Percentiles rank a stretch among this genome's conserved stretches.
phyloP scores from a whole-genome alignment of 2,329 filamentous ascomycete genomes.

The Lithohypha guttulata region DNA sequence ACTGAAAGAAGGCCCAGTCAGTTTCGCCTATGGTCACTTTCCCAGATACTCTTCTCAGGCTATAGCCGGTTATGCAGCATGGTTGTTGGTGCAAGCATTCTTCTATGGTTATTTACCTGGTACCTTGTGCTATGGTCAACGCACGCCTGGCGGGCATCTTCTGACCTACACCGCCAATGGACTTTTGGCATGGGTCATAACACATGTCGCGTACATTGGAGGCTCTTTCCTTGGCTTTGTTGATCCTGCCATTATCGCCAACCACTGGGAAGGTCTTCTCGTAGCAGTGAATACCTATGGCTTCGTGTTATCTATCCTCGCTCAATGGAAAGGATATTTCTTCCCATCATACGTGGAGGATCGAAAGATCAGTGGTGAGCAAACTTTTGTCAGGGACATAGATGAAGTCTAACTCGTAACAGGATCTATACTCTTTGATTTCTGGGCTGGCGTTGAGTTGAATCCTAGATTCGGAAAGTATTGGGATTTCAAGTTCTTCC shows the following conservation, averaged over 20 bases:
- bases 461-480: conserved; percentile 34
- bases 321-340: conserved; percentile 9
- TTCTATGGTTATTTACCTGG: conserved; percentile 10
- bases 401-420: not conserved
- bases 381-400: not conserved
- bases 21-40: conserved; percentile 6
- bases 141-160: conserved; percentile 9
- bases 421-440: conserved; percentile 33
- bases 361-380: conserved; percentile 9
- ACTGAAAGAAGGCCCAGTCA: conserved; percentile 1
- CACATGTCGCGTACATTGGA: conserved; percentile 1
- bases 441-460: conserved; percentile 39
- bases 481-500: conserved; percentile 40
- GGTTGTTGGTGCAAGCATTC: conserved; percentile 9
- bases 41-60: conserved; percentile 1
- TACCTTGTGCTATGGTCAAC: conserved; percentile 7
- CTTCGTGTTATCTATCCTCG: conserved; percentile 6
- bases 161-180: conserved; percentile 10
- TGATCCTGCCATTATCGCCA: conserved; percentile 9
- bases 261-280: conserved; percentile 8
- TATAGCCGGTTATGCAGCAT: conserved; percentile 7
- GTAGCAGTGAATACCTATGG: conserved; percentile 10
- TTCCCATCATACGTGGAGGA: conserved; percentile 6
- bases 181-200: conserved; percentile 8
- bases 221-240: conserved; percentile 5